phyloP scores from a whole-genome alignment of 2,329 filamentous ascomycete species.

The Didymella glomerata region DNA sequence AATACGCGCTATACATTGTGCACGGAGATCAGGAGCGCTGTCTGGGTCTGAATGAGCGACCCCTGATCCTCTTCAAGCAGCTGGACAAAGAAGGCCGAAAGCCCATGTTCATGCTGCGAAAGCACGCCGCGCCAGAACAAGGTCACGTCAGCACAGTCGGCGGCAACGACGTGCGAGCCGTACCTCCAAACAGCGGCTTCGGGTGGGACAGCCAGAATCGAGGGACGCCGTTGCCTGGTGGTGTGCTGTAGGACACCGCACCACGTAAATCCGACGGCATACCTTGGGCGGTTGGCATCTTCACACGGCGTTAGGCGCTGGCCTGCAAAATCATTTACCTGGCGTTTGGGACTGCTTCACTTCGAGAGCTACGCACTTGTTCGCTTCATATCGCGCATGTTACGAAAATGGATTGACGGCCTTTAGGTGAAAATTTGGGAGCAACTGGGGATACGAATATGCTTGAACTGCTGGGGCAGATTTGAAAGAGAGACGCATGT shows the following conservation, averaged over 20 bases:
- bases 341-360: slow-evolving; percentile 15
- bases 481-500: background rate
- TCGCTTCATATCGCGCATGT: slow-evolving; percentile 12
- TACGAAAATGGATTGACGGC: slow-evolving; percentile 12
- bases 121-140: slow-evolving; percentile 65
- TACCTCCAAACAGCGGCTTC: slow-evolving; percentile 33
- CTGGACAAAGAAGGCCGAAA: slow-evolving; percentile 96
- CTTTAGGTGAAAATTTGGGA: background rate
- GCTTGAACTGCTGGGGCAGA: background rate
- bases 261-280: background rate
- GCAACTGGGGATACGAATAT: background rate
- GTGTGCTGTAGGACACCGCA: slow-evolving; percentile 28
- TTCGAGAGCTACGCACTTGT: slow-evolving; percentile 2
- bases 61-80: slow-evolving; percentile 95
- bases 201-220: slow-evolving; percentile 37
- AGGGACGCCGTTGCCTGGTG: slow-evolving; percentile 38
- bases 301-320: slow-evolving; percentile 19
- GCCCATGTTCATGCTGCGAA: slow-evolving; percentile 97
- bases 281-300: background rate
- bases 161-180: slow-evolving; percentile 44
- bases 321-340: slow-evolving; percentile 21
- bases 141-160: slow-evolving; percentile 54
- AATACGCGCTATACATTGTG: slow-evolving; percentile 97
- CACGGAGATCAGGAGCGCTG: slow-evolving; percentile 98
- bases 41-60: slow-evolving; percentile 89